Conservation (phyloP, 31 red algal genomes). For the Porphyra umbilicalis region DNA sequence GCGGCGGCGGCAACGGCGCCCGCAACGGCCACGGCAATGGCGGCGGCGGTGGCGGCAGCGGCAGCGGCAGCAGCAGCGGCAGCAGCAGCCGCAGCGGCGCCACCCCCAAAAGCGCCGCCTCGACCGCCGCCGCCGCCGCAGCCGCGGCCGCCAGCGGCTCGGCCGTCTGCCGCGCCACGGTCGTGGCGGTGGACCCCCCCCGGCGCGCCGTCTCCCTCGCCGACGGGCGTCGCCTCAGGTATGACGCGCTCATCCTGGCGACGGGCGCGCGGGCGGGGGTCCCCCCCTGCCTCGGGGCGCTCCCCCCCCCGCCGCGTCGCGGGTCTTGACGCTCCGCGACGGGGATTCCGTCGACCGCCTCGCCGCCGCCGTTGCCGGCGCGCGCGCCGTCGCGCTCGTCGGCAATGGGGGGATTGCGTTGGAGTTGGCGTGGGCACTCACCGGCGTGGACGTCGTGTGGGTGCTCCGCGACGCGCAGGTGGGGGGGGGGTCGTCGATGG, state of each 20-base stretch:
- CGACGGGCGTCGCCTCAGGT: neutral
- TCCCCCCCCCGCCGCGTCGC: neutral
- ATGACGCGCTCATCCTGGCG: neutral
- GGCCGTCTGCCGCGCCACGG: neutral
- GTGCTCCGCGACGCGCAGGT: neutral
- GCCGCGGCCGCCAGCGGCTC: neutral
- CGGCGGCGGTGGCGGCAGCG: neutral
- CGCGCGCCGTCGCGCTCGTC: neutral
- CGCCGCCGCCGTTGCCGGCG: neutral
- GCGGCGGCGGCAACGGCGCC: neutral
- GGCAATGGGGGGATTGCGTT: neutral
- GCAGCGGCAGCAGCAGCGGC: neutral
- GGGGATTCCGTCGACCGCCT: neutral
- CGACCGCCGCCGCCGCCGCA: neutral
- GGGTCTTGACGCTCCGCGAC: neutral
- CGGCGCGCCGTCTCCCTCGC: neutral
- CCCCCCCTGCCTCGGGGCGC: neutral
- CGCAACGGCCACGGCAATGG: neutral
- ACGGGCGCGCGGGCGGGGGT: neutral
- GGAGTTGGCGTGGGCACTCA: neutral
- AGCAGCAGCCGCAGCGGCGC: neutral
- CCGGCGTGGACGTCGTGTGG: neutral
- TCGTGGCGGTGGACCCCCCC: neutral
- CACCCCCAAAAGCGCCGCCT: neutral
- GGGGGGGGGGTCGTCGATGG: neutral